Evolutionary conservation across 1,139 yeast species (phyloP), one percentile per base, ranked within the genome.

Genomic region (Yamadazyma jaroonii): DNA sequence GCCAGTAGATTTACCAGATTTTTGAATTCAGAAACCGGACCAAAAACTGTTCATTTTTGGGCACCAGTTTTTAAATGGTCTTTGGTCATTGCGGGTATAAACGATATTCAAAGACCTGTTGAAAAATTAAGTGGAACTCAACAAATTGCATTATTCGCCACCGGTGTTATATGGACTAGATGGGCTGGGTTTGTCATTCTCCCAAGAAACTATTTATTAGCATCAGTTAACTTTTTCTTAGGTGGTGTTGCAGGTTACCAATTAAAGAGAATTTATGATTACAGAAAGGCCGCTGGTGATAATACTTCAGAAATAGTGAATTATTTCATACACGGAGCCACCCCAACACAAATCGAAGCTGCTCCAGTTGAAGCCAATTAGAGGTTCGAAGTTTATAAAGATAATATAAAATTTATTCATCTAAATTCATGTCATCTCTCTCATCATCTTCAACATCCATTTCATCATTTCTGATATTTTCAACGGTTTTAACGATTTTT

Each of bases 81-180:
- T 11, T 72, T 92, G 46, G 97, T 90, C 24, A 54, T 88, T 51
- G 97, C 97, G 11, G 97, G 98, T 38, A 72, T 87, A 42, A 83
- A 74, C 56, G 98, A 92, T 62, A 69, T 84, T 45, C 76, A 78
- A 50, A 81, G 97, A 65, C 97, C 97, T 3, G 96, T 88, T 30
- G 97, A 90, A 56, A 84, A 84, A 53, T 71, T 92, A 39, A 81
- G 92, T 35, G 96, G 97, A 40, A 84, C 96, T 22, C 98, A 92
- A 62, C 96, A 87, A 60, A 60, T 84, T 45, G 96, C 98, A 0
- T 72, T 92, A 42, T 75, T 86, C 52, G 92, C 92, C 34, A 92
- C 98, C 1, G 98, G 97, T 40, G 80, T 79, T 39, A 89, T 92
- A 53, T 92, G 98, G 98, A 92, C 98, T 32, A 81, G 98, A 61